Base-by-base conservation (phyloP, 495 filamentous ascomycete genomes). In the Hyphodiscus hymeniophilus region DNA sequence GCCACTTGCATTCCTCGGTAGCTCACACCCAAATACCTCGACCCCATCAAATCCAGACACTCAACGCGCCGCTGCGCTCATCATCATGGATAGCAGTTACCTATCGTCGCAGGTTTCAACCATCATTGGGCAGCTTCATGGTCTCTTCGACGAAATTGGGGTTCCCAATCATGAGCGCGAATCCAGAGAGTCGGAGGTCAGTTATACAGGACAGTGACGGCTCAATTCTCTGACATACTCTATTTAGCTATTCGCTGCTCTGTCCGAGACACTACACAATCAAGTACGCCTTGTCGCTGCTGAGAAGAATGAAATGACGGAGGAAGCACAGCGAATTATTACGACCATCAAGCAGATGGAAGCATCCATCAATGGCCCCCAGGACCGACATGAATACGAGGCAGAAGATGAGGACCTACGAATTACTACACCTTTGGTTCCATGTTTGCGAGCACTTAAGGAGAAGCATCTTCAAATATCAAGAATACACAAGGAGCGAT, bases 81-180 rank as follows among this genome's bases (percentile, higher is more conserved):
- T 15, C 47, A 56, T 42, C 42, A 96, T 95, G 90, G 88, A 96
- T 67, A 87, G 89, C 40, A 84, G 83, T 62, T 91, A 94, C 61
- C 70, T 96, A 63, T 84, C 87, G 58, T 87, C 90, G 60, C 90
- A 96, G 76, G 87, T 96, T 64, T 87, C 87, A 56, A 89, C 79
- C 55, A 96, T 94, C 60, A 85, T 95, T 56, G 75, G 76, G 60
- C 85, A 94, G 66, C 74, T 99, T 38, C 90, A 96, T 68, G 84
- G 84, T 35, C 75, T 96, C 40, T 99, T 94, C 59, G 92, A 97
- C 65, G 91, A 97, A 54, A 96, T 99, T 56, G 92, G 92, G 30
- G 81, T 99, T 35, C 74, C 89, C 15, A 78, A 66, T 59, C 87
- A 94, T 80, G 92, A 95, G 67, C 81, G 94, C 51, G 89, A 96